Evolutionary conservation across 805 yeast species (phyloP), one percentile per base, ranked within the genome.

Genomic region (Suhomyces emberorum): DNA sequence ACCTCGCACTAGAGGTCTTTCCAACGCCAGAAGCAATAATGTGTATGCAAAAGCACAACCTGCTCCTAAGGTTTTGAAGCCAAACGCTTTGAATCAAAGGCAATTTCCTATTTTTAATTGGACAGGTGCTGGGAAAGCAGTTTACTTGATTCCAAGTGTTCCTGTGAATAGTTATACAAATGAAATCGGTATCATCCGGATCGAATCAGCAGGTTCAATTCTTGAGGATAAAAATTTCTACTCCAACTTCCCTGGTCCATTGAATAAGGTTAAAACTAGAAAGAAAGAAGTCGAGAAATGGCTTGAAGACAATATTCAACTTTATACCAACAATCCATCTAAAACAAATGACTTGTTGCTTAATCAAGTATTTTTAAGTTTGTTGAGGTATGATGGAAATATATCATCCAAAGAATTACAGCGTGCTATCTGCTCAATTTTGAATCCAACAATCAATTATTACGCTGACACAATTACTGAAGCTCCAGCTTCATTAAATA

Each of bases 51-150:
- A 41, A 15, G 36, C 37, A 9, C 57, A 49, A 28, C 54, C 52
- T n/a, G 51, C 45, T 22, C 57, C 46, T 35, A 58, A 51, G 28
- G 44, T 68, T 6, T 59, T 63, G 20, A 73, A 79, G 42, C 83
- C 85, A 6, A 74, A 73, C 34, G 74, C 78, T 16, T 56, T 82
- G 34, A 57, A 69, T 16, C 59, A 63, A 31, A 69, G 83, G 37
- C 95, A 85, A 52, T 83, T 83, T 59, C 95, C 96, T 0, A 53
- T 88, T 22, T 83, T 86, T 54, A 69, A 73, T 39, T 88, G 93
- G 83, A 57, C 64, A 34, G 41, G 46, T 19, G 55, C 67, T 1
- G 55, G 52, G 19, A 55, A 51, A n/a, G 55, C 55, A 3, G 59
- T 49, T 1, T 37, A 40, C 15, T 48, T 66, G 34, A 46, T 60